Evolutionary conservation across 1,139 yeast species (phyloP).

Genomic region (Nakaseomyces bracarensis): DNA sequence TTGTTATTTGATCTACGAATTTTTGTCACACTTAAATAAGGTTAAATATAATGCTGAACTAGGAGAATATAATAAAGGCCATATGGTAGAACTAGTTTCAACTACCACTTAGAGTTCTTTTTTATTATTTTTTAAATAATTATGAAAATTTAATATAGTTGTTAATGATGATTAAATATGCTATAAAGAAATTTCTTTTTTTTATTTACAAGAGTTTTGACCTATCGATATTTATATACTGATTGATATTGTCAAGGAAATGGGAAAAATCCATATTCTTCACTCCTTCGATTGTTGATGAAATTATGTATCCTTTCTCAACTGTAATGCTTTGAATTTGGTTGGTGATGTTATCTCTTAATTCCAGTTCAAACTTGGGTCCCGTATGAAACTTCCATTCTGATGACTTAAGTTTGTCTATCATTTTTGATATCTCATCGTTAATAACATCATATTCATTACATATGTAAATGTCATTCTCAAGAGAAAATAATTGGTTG

Average conservation of each 20-base stretch:
- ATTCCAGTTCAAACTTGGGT: constrained; percentile 24
- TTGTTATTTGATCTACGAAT: too few species aligned
- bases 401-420: constrained; percentile 19
- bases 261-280: constrained; percentile 42
- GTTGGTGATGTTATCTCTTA: constrained; percentile 9
- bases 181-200: neutral
- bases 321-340: constrained; percentile 18
- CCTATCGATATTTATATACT: neutral
- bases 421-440: constrained; percentile 20
- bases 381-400: constrained; percentile 27
- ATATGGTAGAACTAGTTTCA: too few species aligned
- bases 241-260: constrained; percentile 36
- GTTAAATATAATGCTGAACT: too few species aligned
- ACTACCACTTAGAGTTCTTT: too few species aligned
- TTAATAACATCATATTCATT: constrained; percentile 19
- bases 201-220: constrained; percentile 6
- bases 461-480: constrained; percentile 18
- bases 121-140: too few species aligned
- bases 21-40: neutral
- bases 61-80: too few species aligned
- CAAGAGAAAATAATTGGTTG: constrained; percentile 9
- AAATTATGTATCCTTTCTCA: constrained; percentile 24
- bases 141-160: too few species aligned
- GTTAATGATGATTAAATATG: too few species aligned
- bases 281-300: constrained; percentile 14